These are phyloP conservation scores for Penicilliopsis zonata DNA, from an alignment of 495 filamentous ascomycete species.

Conservation along the genomic window DNA sequence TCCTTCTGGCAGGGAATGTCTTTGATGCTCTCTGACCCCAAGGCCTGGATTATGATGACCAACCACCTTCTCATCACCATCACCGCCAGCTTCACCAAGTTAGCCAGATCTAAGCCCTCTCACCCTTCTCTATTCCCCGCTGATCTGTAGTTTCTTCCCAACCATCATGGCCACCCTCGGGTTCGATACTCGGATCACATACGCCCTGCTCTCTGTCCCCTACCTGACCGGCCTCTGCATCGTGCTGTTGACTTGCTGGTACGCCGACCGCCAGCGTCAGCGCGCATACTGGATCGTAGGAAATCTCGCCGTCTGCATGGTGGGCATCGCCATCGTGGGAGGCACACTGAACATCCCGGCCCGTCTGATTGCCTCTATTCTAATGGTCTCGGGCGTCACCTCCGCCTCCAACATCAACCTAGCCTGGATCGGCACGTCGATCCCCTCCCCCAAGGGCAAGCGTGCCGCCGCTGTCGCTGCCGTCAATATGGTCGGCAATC, in stretches of 20 bases:
- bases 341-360: slow-evolving; percentile 50
- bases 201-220: slow-evolving; percentile 66
- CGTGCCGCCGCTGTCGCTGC: slow-evolving; percentile 69
- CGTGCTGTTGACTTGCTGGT: slow-evolving; percentile 66
- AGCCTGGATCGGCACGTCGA: slow-evolving; percentile 67
- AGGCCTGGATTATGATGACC: slow-evolving; percentile 61
- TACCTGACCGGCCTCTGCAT: slow-evolving; percentile 60
- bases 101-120: too few relatives aligned
- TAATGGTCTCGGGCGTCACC: slow-evolving; percentile 55
- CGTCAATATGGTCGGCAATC: slow-evolving; percentile 74
- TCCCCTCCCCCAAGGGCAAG: slow-evolving; percentile 73
- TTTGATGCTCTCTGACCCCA: slow-evolving; percentile 58
- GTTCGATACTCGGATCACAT: slow-evolving; percentile 50
- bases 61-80: too few relatives aligned
- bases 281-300: slow-evolving; percentile 63
- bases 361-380: slow-evolving; percentile 72
- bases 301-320: slow-evolving; percentile 56
- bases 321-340: slow-evolving; percentile 65
- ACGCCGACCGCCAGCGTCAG: slow-evolving; percentile 69
- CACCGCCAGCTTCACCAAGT: too few relatives aligned
- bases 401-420: slow-evolving; percentile 61
- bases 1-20: slow-evolving; percentile 56
- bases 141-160: slow-evolving; percentile 89
- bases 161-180: slow-evolving; percentile 67
- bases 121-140: slow-evolving; percentile 57